A percentile compares a stretch with the other conserved stretches of the same genome.
Evolutionary conservation across 768 basidiomycete species (phyloP).

Genomic region (Leccinum aurantiacum): DNA sequence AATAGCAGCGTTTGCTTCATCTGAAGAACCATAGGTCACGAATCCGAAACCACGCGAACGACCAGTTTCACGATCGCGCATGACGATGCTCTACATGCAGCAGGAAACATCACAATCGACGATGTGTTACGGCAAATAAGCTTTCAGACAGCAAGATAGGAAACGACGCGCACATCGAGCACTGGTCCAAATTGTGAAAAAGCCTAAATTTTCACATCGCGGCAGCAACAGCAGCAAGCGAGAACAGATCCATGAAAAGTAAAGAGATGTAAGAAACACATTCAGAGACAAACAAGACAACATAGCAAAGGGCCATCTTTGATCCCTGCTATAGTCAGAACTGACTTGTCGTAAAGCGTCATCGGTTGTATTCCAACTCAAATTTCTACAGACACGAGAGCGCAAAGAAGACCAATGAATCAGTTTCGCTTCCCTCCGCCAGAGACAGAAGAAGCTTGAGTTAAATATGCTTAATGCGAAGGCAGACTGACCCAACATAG

Average conservation of each 20-base stretch:
- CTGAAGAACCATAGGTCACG: slow-evolving; percentile 64
- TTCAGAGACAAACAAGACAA: slow-evolving; percentile 44
- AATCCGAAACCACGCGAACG: slow-evolving; percentile 98
- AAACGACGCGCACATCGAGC: slow-evolving; percentile 81
- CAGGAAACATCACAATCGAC: slow-evolving; percentile 33
- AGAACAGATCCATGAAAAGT: slow-evolving; percentile 29
- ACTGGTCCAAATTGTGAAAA: slow-evolving; percentile 82
- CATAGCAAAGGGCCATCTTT: slow-evolving; percentile 35
- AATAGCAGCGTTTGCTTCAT: slow-evolving; percentile 83
- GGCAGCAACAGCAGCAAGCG: slow-evolving; percentile 17
- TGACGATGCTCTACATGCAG: slow-evolving; percentile 80
- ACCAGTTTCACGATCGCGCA: slow-evolving; percentile 98
- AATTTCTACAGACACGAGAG: slow-evolving; percentile 68
- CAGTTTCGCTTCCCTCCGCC: slow-evolving; percentile 51
- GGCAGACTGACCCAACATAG: slow-evolving; percentile 91
- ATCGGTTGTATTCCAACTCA: slow-evolving; percentile 96
- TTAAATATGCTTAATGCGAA: slow-evolving; percentile 45
- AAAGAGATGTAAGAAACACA: slow-evolving; percentile 31
- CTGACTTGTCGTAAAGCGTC: slow-evolving; percentile 86
- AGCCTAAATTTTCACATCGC: slow-evolving; percentile 51
- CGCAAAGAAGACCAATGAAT: slow-evolving; percentile 46
- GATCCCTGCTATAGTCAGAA: slow-evolving; percentile 44
- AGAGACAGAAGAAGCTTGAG: slow-evolving; percentile 47
- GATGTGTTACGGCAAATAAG: slow-evolving; percentile 20
- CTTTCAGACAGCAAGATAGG: slow-evolving; percentile 20